Evolutionary conservation across 2,329 filamentous ascomycete species (phyloP).

Genomic region (Aspergillus aculeatus): DNA sequence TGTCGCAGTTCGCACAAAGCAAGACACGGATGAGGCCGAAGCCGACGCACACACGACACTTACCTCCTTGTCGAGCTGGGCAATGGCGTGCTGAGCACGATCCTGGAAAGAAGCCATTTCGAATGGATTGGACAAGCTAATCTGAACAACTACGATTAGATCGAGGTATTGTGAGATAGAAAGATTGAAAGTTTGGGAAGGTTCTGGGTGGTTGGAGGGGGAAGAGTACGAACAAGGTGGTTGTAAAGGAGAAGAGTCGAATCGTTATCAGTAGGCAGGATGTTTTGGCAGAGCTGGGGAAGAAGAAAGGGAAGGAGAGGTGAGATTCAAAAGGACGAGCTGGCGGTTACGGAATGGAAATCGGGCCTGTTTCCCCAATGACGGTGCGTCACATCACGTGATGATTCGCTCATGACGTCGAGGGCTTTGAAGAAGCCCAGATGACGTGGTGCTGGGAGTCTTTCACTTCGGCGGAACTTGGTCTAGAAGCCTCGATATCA

Average conservation of each 20-base stretch:
- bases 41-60: slow-evolving; percentile 31
- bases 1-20: slow-evolving; percentile 4
- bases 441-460: neutral
- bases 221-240: neutral
- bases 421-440: neutral
- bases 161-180: neutral
- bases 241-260: neutral
- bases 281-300: neutral
- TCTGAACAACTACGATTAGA: neutral
- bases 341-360: slow-evolving; percentile 15
- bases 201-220: neutral
- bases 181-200: neutral
- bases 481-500: too few relatives aligned
- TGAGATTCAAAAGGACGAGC: slow-evolving; percentile 19
- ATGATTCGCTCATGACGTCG: slow-evolving; percentile 19
- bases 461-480: too few relatives aligned
- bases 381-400: slow-evolving; percentile 23
- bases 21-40: slow-evolving; percentile 18
- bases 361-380: slow-evolving; percentile 8
- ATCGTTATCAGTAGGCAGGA: neutral
- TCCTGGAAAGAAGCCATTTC: slow-evolving; percentile 57
- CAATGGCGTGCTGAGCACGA: slow-evolving; percentile 62
- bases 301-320: slow-evolving; percentile 3
- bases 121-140: slow-evolving; percentile 1
- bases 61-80: slow-evolving; percentile 69